Evolutionary conservation across 345 rosid species (phyloP), one percentile per base, ranked within the genome.

Genomic region (Isatis tinctoria): DNA sequence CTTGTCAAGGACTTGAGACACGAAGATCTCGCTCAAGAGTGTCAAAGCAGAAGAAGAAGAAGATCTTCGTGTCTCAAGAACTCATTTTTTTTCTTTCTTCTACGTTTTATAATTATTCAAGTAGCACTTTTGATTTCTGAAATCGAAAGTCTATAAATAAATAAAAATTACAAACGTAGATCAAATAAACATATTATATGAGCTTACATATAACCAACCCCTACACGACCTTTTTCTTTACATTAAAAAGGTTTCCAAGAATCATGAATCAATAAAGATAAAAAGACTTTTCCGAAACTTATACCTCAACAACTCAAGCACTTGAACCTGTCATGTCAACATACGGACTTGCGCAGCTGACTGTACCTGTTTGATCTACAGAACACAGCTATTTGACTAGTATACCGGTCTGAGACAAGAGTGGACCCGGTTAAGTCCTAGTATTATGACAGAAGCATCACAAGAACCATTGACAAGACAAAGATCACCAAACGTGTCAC

Each of bases 381-480:
- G 59, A 48, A 66, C 60, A 70, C 44, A 45, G 1, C 76, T 56
- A 64, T 24, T 14, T 70, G 63, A 77, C 67, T 48, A 64, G 39
- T 70, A 63, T 58, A 77, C 73, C 73, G 45, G 76, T 77, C n/a
- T 77, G 24, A 48, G 27, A 24, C 18, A 6, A 59, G 67, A 70
- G 39, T 76, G 16, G 17, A 76, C 18, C 65, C 67, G 61, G 72
- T 32, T 57, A 28, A 27, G 67, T 47, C 57, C 67, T 64, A 6
- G 20, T 39, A 58, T 39, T 53, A 72, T 26, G 69, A 83, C 49
- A 71, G 32, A 52, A 84, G 59, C 82, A 81, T 72, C 78, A 70
- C 20, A 51, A 87, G 74, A 72, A 78, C 74, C 51, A 70, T 37
- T 11, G 78, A 66, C 22, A 68, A 75, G 3, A 76, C 74, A 65